Conservation (phyloP, 1,284 basidiomycete species). For the Spongispora temasekensis region DNA sequence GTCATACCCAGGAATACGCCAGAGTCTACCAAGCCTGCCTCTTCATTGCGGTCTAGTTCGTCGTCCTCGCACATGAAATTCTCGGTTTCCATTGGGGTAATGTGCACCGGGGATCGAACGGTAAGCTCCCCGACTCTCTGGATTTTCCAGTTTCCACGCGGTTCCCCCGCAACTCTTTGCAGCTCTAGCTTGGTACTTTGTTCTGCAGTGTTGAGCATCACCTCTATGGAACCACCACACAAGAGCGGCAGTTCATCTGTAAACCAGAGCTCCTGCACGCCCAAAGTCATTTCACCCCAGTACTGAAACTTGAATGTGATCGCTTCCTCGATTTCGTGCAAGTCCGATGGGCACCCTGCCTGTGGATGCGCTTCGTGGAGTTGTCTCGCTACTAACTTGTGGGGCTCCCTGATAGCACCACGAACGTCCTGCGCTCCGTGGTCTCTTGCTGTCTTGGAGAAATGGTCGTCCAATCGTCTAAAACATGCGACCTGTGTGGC, state of each 20-base stretch:
- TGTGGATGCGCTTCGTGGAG: constrained; percentile 52
- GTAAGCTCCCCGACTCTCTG: constrained; percentile 18
- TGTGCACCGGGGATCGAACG: constrained; percentile 3
- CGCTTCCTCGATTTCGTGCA: constrained; percentile 50
- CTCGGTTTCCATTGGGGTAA: constrained; percentile 11
- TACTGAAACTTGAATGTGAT: constrained; percentile 57
- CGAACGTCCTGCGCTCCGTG: constrained; percentile 38
- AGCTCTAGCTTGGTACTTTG: constrained; percentile 34
- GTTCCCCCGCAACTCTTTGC: constrained; percentile 22
- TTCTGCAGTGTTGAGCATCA: constrained; percentile 53
- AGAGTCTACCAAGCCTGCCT: constrained; percentile 29
- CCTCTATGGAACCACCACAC: constrained; percentile 74
- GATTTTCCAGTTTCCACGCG: constrained; percentile 30
- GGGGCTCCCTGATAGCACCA: constrained; percentile 38
- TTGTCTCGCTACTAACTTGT: constrained; percentile 54
- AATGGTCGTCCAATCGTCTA: constrained; percentile 44
- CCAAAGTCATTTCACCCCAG: constrained; percentile 50
- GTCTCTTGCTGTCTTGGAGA: constrained; percentile 36
- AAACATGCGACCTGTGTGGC: constrained; percentile 80
- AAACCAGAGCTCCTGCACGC: constrained; percentile 72
- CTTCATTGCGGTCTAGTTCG: constrained; percentile 15
- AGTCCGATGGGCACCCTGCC: constrained; percentile 43
- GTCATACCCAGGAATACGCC: constrained; percentile 22
- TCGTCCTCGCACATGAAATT: constrained; percentile 18
- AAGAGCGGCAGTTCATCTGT: constrained; percentile 52